Conservation (phyloP, 495 filamentous ascomycete species). For the Thermochaetoides thermophila region DNA sequence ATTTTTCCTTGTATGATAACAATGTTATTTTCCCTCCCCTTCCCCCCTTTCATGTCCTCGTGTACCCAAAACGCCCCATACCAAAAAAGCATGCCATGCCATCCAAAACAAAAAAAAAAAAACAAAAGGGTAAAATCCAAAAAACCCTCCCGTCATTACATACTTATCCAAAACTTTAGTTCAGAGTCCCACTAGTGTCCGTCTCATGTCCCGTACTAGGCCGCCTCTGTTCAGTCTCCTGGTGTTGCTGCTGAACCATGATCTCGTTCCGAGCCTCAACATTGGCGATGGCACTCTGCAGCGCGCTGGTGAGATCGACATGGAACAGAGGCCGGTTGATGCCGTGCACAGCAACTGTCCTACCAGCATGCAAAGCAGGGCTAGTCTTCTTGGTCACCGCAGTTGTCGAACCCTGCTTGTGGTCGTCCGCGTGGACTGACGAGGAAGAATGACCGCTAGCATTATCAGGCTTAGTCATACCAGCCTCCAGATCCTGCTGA, state of each 20-base stretch:
- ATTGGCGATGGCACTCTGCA: constrained; percentile 80
- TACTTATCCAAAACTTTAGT: background rate
- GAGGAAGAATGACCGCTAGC: background rate
- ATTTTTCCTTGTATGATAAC: no score
- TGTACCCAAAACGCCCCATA: no score
- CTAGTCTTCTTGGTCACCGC: no score
- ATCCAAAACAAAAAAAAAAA: background rate
- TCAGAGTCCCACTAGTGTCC: background rate
- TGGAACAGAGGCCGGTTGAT: constrained; percentile 89
- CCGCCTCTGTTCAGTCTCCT: no score
- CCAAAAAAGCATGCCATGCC: background rate
- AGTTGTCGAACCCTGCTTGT: background rate
- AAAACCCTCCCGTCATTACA: background rate
- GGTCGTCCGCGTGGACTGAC: background rate
- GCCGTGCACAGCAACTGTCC: constrained; percentile 57
- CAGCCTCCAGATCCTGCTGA: constrained; percentile 6
- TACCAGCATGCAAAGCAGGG: constrained; percentile 3
- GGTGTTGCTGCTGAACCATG: background rate
- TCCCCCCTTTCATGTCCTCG: no score
- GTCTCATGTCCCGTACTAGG: background rate
- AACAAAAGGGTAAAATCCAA: background rate
- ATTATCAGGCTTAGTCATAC: background rate
- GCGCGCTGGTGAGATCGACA: constrained; percentile 77
- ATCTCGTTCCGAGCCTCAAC: constrained; percentile 36
- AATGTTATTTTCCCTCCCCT: no score